These are phyloP conservation scores for Quercus alba DNA, from an alignment of 306 rosid species.

Conservation along the genomic window DNA sequence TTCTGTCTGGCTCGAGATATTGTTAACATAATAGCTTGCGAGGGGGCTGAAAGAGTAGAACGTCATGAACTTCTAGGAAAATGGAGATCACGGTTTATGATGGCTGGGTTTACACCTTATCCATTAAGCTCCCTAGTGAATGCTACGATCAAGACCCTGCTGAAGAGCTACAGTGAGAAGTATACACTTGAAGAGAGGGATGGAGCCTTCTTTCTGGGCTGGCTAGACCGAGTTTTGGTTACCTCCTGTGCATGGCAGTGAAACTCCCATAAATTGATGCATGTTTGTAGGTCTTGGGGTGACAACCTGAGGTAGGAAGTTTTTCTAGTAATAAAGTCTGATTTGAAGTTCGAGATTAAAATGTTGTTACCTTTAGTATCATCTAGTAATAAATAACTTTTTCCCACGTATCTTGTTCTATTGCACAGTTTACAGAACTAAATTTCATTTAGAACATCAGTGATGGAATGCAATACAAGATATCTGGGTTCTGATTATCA, in stretches of 20 bases:
- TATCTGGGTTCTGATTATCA: not conserved
- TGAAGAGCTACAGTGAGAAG: slow-evolving; percentile 57
- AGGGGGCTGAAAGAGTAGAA: slow-evolving; percentile 87
- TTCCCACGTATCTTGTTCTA: slow-evolving; percentile 2
- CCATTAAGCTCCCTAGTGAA: slow-evolving; percentile 68
- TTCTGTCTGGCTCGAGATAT: slow-evolving; percentile 87
- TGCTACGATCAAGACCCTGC: slow-evolving; percentile 60
- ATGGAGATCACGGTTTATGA: slow-evolving; percentile 69
- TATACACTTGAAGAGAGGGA: slow-evolving; percentile 78
- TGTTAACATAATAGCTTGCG: slow-evolving; percentile 89
- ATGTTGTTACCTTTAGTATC: slow-evolving; percentile 18
- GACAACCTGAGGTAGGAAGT: not conserved
- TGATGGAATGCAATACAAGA: not conserved
- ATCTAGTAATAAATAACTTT: slow-evolving; percentile 10
- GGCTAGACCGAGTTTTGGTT: slow-evolving; percentile 64
- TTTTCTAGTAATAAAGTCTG: not conserved
- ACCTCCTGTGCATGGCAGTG: slow-evolving; percentile 81
- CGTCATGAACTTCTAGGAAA: slow-evolving; percentile 66
- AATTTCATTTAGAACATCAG: not conserved
- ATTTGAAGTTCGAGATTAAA: not conserved
- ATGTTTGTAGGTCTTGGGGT: not conserved
- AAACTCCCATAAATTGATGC: slow-evolving; percentile 16
- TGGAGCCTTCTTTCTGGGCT: slow-evolving; percentile 72
- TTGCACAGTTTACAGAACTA: slow-evolving; percentile 6
- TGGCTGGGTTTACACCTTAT: slow-evolving; percentile 76